phyloP scores from a whole-genome alignment of 108 stramenopile species.

The Aurantiochytrium sp. region DNA sequence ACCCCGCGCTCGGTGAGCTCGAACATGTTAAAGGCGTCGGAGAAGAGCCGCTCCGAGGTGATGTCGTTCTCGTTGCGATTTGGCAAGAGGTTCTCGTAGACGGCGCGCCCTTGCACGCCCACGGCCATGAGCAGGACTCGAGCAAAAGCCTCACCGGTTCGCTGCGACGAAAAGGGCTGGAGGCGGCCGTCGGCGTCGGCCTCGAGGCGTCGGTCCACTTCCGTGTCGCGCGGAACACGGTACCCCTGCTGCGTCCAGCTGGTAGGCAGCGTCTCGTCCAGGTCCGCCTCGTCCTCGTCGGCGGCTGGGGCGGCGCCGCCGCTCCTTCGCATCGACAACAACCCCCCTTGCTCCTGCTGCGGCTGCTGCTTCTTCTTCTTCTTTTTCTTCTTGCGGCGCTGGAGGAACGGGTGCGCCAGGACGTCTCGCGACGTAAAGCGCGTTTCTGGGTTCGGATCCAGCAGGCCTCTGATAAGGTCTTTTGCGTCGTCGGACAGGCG shows the following conservation, averaged over 20 bases:
- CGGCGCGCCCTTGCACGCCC: neutral
- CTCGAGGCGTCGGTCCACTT: neutral
- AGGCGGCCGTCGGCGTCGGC: neutral
- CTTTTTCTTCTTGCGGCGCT: neutral
- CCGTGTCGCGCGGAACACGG: neutral
- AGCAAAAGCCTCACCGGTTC: conserved; percentile 6
- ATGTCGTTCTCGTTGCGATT: neutral
- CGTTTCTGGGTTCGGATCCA: neutral
- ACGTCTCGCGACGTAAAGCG: conserved; percentile 14
- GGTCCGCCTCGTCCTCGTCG: neutral
- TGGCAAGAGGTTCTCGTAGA: neutral
- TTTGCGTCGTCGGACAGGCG: conserved; percentile 6
- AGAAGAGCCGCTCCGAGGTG: neutral
- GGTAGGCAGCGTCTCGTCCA: neutral
- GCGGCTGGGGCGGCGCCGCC: too few relatives aligned
- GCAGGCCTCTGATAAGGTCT: neutral
- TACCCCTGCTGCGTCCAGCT: conserved; percentile 26
- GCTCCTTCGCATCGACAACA: too few relatives aligned
- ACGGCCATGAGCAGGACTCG: conserved; percentile 25
- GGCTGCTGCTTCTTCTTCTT: too few relatives aligned
- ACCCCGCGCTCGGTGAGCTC: neutral
- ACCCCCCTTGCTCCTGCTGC: too few relatives aligned
- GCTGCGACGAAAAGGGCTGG: neutral
- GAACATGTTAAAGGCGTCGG: conserved; percentile 19
- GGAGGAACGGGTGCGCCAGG: neutral